Evolutionary conservation across 2,329 filamentous ascomycete species (phyloP), one percentile per base, ranked within the genome.

Genomic region (Epichloe coenophiala): DNA sequence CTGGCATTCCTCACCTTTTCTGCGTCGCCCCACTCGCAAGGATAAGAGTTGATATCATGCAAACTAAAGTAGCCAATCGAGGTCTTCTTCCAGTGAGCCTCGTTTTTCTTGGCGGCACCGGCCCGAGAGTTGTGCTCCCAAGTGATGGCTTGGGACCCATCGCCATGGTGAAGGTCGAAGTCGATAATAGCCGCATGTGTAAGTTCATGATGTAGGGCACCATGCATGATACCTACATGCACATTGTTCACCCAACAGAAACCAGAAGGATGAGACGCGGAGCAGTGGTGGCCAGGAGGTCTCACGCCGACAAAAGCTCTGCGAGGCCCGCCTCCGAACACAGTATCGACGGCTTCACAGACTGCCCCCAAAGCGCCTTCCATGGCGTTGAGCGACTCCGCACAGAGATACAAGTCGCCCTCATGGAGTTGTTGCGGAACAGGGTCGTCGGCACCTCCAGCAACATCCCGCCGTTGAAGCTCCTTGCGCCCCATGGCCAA

Each of bases 201-300:
- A 31, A 97, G 71, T 0, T 86, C 89, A 61, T 98, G 86, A 39
- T 77, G 78, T 55, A 91, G 80, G 19, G 88, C 83, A 11, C 84
- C 91, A 65, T 98, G 87, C 65, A 94, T 86, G 56, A 98, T 95
- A 0, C 91, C 93, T 21, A 98, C 88, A 62, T 97, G 91, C 1
- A 98, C 89, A 63, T 98, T 98, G 66, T 98, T 98, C 47, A 98
- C 71, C 91, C 93, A 98, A 70, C 93, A 98, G 63, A 98, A 98
- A 0, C 93, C 93, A 2, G 91, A 96, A 0, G 93, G 93, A 59
- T 85, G 84, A 47, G 85, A 80, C 4, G 88, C 81, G 2, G 91
- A 95, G 68, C 93, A 98, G 63, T 98, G 93, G 63, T 98, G 93
- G 1, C 93, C 93, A 0, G 93, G 93, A 4, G 93, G 93, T 35